These are phyloP conservation scores for Paecilomyces variotii DNA, from an alignment of 2,329 filamentous ascomycete species.

Conservation along the genomic window DNA sequence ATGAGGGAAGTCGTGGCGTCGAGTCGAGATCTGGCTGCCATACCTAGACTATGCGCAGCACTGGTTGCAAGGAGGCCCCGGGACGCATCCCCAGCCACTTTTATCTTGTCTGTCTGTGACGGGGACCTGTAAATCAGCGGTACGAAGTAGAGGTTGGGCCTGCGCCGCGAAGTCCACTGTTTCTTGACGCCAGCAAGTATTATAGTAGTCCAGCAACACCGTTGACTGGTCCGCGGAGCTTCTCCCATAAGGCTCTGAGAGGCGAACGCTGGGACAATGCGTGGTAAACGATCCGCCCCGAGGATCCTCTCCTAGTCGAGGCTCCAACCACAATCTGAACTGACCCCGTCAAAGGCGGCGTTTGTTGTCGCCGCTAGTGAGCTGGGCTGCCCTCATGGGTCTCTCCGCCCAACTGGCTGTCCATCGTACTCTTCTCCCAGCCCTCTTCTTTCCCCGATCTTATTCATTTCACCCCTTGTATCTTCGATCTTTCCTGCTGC, in stretches of 20 bases:
- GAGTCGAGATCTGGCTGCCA: neutral
- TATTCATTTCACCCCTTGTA: neutral
- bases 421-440: slow-evolving; percentile 6
- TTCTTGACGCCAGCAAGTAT: neutral
- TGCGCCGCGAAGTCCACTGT: neutral
- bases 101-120: neutral
- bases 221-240: neutral
- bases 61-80: neutral
- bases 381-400: slow-evolving; percentile 15
- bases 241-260: neutral
- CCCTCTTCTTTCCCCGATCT: slow-evolving; percentile 5
- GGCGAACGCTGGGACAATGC: neutral
- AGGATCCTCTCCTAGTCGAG: neutral
- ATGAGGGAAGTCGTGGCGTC: neutral
- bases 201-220: slow-evolving; percentile 6
- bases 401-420: slow-evolving; percentile 6
- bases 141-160: neutral
- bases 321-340: neutral
- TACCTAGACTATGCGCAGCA: neutral
- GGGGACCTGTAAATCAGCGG: neutral
- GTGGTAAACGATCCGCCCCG: slow-evolving; percentile 1
- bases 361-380: slow-evolving; percentile 12
- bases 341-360: neutral
- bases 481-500: neutral
- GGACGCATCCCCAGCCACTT: neutral